Evolutionary conservation across 805 yeast species (phyloP).

Genomic region (Lachancea nothofagi): DNA sequence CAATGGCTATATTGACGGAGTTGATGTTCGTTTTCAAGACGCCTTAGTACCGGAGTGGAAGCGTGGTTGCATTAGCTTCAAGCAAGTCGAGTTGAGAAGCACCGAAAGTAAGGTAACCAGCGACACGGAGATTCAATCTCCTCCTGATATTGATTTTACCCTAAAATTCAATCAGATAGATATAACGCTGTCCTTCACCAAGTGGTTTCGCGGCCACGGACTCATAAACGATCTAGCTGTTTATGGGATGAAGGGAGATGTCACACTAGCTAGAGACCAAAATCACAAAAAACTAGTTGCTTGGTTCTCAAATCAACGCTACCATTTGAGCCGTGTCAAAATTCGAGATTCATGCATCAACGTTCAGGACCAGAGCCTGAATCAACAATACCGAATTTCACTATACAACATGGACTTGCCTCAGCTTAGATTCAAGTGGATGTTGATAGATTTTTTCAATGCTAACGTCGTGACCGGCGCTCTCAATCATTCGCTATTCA

Average conservation of each 20-base stretch:
- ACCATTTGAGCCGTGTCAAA: conserved; percentile 41
- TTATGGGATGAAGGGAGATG: conserved; percentile 77
- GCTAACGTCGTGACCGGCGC: conserved; percentile 71
- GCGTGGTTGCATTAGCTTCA: conserved; percentile 74
- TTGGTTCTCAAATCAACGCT: conserved; percentile 34
- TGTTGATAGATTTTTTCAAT: conserved; percentile 61
- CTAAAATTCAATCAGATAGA: conserved; percentile 74
- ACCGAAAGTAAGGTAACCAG: not conserved
- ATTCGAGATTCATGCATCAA: conserved; percentile 28
- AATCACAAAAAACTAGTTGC: conserved; percentile 24
- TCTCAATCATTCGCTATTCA: conserved; percentile 66
- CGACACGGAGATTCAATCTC: not conserved
- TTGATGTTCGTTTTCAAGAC: conserved; percentile 76
- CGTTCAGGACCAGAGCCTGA: conserved; percentile 21
- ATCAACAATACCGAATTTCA: conserved; percentile 37
- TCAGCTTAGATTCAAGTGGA: conserved; percentile 50
- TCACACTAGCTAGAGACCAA: conserved; percentile 49
- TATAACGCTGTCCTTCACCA: conserved; percentile 69
- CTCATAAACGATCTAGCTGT: conserved; percentile 72
- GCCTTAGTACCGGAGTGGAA: conserved; percentile 93
- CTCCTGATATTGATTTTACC: conserved; percentile 56
- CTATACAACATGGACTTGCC: conserved; percentile 65
- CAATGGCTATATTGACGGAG: conserved; percentile 64
- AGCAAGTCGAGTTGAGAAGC: conserved; percentile 66
- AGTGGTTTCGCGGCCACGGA: conserved; percentile 87